Percentiles rank a stretch among this genome's conserved stretches.
Conservation (phyloP, 495 filamentous ascomycete species). For the Elaphomyces granulatus region DNA sequence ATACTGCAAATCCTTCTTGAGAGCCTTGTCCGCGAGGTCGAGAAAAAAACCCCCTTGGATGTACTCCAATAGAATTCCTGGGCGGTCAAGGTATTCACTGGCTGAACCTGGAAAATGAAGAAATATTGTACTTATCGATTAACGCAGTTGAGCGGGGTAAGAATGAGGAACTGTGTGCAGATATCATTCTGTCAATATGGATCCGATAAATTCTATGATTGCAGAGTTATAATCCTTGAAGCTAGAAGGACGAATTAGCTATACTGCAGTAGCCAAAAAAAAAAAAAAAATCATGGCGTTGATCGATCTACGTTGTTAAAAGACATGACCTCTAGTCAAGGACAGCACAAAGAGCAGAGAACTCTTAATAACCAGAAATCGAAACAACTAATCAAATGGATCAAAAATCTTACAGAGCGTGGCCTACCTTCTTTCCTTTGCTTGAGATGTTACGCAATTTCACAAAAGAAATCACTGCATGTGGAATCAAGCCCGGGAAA, state of each 20-base stretch:
- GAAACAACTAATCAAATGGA: neutral
- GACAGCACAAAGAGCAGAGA: conserved; percentile 1
- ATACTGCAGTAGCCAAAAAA: neutral
- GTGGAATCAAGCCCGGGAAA: neutral
- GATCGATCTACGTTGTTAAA: conserved; percentile 1
- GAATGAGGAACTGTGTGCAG: no score
- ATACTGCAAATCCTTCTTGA: conserved; percentile 10
- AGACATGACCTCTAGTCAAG: neutral
- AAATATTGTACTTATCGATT: no score
- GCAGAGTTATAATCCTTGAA: no score
- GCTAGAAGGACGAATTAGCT: neutral
- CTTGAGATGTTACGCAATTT: conserved; percentile 1
- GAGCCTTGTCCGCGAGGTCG: conserved; percentile 9
- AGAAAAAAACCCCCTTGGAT: conserved; percentile 15
- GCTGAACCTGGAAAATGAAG: no score
- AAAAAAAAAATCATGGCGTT: no score
- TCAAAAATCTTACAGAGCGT: neutral
- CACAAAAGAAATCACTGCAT: neutral
- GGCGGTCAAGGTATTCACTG: conserved; percentile 7
- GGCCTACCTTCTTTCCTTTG: neutral
- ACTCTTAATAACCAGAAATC: conserved; percentile 1
- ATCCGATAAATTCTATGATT: no score
- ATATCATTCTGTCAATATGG: no score
- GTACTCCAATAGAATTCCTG: conserved; percentile 14
- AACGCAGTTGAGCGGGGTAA: no score